phyloP scores from a whole-genome alignment of 148 eudicot genomes.

The Diospyros lotus region DNA sequence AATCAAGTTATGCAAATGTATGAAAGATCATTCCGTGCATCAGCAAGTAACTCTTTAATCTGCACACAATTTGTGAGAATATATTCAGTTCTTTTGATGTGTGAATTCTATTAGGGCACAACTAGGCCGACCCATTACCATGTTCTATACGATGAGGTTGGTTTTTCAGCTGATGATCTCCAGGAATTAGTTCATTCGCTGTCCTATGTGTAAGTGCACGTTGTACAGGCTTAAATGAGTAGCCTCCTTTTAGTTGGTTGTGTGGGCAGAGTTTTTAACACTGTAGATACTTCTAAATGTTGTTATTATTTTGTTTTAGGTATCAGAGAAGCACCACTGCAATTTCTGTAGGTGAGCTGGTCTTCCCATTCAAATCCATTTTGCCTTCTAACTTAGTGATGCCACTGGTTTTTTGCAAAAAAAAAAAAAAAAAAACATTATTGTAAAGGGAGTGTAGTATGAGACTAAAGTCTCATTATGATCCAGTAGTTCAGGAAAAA shows the following conservation, averaged over 20 bases:
- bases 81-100: not conserved
- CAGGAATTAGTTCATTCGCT: constrained; percentile 86
- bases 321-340: constrained; percentile 95
- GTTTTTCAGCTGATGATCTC: constrained; percentile 81
- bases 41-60: not conserved
- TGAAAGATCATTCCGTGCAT: not conserved
- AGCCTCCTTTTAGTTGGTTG: too few relatives aligned
- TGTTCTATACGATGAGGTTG: constrained; percentile 73
- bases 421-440: too few relatives aligned
- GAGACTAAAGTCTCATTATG: too few relatives aligned
- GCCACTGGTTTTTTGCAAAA: too few relatives aligned
- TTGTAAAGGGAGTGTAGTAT: too few relatives aligned
- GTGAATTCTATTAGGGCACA: constrained; percentile 50
- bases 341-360: constrained; percentile 67
- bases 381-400: too few relatives aligned
- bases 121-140: constrained; percentile 96
- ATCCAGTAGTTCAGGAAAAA: too few relatives aligned
- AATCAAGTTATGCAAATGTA: not conserved
- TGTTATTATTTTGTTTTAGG: constrained; percentile 29
- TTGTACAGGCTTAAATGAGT: not conserved
- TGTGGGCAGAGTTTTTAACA: not conserved
- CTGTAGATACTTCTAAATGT: not conserved
- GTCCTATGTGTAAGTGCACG: constrained; percentile 71
- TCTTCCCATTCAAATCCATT: too few relatives aligned
- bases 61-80: not conserved